Evolutionary conservation across 2,329 filamentous ascomycete genomes (phyloP).

Genomic region (Xylariaceae sp.): DNA sequence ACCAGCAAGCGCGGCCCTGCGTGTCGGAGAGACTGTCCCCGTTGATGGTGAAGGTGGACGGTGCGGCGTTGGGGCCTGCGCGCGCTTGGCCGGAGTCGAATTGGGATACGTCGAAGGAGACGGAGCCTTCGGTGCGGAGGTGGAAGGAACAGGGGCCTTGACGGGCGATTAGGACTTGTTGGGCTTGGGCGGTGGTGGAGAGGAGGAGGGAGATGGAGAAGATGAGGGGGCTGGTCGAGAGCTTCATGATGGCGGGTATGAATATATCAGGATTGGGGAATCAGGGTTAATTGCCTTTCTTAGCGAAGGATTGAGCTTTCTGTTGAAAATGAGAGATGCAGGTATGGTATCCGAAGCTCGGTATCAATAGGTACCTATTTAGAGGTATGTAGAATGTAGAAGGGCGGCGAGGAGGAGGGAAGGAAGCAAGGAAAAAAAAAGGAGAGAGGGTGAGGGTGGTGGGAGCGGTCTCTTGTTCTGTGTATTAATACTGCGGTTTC

Average conservation of each 20-base stretch:
- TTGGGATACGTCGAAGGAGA: slow-evolving; percentile 49
- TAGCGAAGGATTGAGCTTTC: no score
- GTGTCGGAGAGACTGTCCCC: slow-evolving; percentile 50
- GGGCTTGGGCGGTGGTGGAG: slow-evolving; percentile 21
- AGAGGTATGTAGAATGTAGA: no score
- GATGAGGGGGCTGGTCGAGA: slow-evolving; percentile 13
- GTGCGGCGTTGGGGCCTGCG: slow-evolving; percentile 42
- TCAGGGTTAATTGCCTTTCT: no score
- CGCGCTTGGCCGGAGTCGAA: slow-evolving; percentile 52
- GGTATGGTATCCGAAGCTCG: background rate
- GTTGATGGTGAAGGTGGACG: slow-evolving; percentile 48
- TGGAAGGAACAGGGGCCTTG: slow-evolving; percentile 43
- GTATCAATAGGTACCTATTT: no score
- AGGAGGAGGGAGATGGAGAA: slow-evolving; percentile 18
- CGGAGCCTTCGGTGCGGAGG: slow-evolving; percentile 43
- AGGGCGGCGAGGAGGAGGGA: background rate
- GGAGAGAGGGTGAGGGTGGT: background rate
- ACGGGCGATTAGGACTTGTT: slow-evolving; percentile 22
- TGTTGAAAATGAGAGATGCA: background rate
- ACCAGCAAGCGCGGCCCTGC: slow-evolving; percentile 53
- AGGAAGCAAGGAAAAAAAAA: background rate
- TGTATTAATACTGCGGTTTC: background rate
- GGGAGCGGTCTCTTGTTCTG: background rate
- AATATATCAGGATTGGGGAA: background rate
- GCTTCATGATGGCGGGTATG: slow-evolving; percentile 17